Base-by-base conservation (phyloP, 2,329 filamentous ascomycete species). In the Sclerotinia minor region DNA sequence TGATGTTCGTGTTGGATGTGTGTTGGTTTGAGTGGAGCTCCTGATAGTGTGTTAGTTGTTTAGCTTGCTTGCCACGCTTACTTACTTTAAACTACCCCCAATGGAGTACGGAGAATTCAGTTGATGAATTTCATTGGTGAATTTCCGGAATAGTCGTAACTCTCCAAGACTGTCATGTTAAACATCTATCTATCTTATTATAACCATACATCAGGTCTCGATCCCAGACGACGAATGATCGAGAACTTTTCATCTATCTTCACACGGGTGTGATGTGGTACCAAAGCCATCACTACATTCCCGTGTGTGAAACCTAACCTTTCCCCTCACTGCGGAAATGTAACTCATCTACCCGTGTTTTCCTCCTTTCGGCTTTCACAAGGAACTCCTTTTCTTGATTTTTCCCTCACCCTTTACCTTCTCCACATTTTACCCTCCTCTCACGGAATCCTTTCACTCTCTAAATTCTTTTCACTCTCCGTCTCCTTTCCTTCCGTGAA, bases 361-460 rank as follows among this genome's bases (percentile, higher is more conserved):
- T 49, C 57, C 49, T 21, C 58, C 58, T 26, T 50, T 54, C 65
- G 65, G 55, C 65, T 67, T 67, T 57, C 65, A 67, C 65, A 61
- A 61, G 32, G 64, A 52, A 60, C 44, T 32, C 47, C 55, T 41
- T 52, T 61, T 52, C 44, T 66, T 50, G 5, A 47, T 35, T 35
- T n/a, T 35, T 26, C 26, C 21, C 35, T 38, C 15, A 2, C 41
- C 24, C 41, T 29, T 26, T n/a, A 21, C 19, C 52, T 35, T 55
- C 52, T 57, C 63, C 63, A 50, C 57, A 52, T 38, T 35, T 66
- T 15, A 7, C 45, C 24, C 11, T 35, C 15, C 45, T 35, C 11
- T 35, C 15, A 52, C 47, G 58, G 44, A 8, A 61, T 49, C 29
- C 8, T 60, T 38, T 38, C 29, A 19, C 24, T 61, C 29, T 50